These are phyloP conservation scores for Xylaria sp. DNA, from an alignment of 2,329 filamentous ascomycete genomes.

Conservation along the genomic window DNA sequence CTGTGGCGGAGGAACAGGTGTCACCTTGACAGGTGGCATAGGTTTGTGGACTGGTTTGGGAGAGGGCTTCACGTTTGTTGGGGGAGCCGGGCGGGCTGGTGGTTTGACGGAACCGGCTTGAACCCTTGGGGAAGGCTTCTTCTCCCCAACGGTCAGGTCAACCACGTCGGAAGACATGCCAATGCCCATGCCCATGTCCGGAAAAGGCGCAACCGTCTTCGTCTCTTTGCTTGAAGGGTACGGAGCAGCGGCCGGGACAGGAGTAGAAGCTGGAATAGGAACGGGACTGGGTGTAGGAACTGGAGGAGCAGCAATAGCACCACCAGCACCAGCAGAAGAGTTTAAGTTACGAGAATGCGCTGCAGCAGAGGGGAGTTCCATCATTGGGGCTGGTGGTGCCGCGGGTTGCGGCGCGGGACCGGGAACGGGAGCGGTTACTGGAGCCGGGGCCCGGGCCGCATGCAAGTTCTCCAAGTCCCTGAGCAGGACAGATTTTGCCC, in stretches of 20 bases:
- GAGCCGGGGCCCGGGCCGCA: conserved; percentile 45
- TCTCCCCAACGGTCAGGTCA: conserved; percentile 45
- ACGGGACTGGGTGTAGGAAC: too few relatives aligned
- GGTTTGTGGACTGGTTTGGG: conserved; percentile 44
- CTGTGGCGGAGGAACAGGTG: conserved; percentile 46
- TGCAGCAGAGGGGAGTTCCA: conserved; percentile 52
- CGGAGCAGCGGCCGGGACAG: conserved; percentile 29
- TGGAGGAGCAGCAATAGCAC: conserved; percentile 1
- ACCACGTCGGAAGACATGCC: conserved; percentile 52
- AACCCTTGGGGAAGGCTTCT: conserved; percentile 45
- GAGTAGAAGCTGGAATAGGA: conserved; percentile 7
- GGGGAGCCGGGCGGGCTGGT: conserved; percentile 35
- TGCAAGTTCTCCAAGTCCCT: conserved; percentile 63
- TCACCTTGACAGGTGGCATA: conserved; percentile 43
- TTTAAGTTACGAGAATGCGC: conserved; percentile 50
- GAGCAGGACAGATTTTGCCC: conserved; percentile 65
- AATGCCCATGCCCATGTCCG: conserved; percentile 67
- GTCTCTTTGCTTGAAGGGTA: conserved; percentile 52
- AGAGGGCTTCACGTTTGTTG: conserved; percentile 47
- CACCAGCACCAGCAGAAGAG: conserved; percentile 32
- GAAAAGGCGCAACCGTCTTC: conserved; percentile 64
- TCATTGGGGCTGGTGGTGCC: conserved; percentile 47
- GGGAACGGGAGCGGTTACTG: conserved; percentile 24
- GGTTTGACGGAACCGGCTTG: conserved; percentile 41
- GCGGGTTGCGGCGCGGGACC: conserved; percentile 39